Evolutionary conservation across 2,329 filamentous ascomycete species (phyloP), one percentile per base, ranked within the genome.

Genomic region (Lachnellula hyalina): DNA sequence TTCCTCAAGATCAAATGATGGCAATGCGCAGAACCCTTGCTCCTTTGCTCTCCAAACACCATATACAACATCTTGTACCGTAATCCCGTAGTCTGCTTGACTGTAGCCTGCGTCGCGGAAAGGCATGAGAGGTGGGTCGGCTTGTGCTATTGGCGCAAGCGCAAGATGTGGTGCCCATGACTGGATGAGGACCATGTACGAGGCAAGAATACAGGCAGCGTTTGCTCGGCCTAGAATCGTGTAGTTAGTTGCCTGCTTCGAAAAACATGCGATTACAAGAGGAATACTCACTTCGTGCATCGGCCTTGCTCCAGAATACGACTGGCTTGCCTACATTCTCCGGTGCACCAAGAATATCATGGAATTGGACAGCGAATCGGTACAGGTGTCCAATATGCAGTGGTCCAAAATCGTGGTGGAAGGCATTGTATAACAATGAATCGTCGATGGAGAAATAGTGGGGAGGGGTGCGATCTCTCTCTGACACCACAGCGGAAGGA

Each of bases 21-120:
- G 91, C 56, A 99, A 77, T 52, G 89, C 89, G 68, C 92, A 95
- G 66, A 96, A 86, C 47, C 88, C 87, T 73, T 96, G 90, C 70
- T 99, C 94, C 77, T 97, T 99, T 46, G 94, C 94, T 72, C 93
- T 96, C 93, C 94, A 99, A 17, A 99, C 91, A 56, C 94, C 94
- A 68, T 99, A 99, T 7, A 99, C 93, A 42, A 99, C 86, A 70
- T 99, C 94, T 74, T 99, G 94, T 44, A 99, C 90, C 56, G 88
- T 96, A 65, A 99, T 83, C 52, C 90, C 87, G 69, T 96, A 99
- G 73, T 99, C 94, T 57, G 94, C 94, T 74, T 97, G 93, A 73
- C 92, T 96, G 78, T 99, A 99, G 52, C 94, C 94, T 56, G 94
- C 94, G 71, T 99, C 94, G 60, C 94, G 85, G 81, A 99, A 99